These are phyloP conservation scores for Syncephalis plumigaleata DNA, from an alignment of 371 early-diverging fungal genomes.

Conservation along the genomic window DNA sequence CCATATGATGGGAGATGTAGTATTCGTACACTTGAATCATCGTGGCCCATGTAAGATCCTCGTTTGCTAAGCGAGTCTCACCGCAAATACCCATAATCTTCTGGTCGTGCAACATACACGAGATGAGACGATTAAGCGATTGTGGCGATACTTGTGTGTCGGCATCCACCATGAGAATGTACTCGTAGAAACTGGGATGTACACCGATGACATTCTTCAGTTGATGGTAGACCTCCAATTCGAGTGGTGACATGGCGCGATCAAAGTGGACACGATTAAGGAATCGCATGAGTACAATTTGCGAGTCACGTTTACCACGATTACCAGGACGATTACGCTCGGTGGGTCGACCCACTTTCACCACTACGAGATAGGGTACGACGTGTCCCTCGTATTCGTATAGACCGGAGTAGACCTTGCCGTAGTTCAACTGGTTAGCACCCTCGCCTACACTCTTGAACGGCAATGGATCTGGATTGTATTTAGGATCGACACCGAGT, in stretches of 20 bases:
- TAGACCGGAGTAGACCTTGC: conserved; percentile 94
- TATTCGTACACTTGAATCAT: conserved; percentile 99
- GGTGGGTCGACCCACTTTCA: conserved; percentile 74
- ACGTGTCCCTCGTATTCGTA: conserved; percentile 79
- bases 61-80: conserved; percentile 79
- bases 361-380: conserved; percentile 89
- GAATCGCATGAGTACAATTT: conserved; percentile 96
- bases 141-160: conserved; percentile 83
- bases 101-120: conserved; percentile 69
- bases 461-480: conserved; percentile 73
- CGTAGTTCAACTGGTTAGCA: conserved; percentile 80
- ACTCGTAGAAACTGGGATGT: conserved; percentile 74
- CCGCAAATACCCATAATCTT: conserved; percentile 88
- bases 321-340: conserved; percentile 78
- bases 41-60: conserved; percentile 84
- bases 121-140: conserved; percentile 71
- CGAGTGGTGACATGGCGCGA: conserved; percentile 77
- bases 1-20: conserved; percentile 96
- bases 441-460: conserved; percentile 88
- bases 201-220: conserved; percentile 86
- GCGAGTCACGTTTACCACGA: conserved; percentile 98
- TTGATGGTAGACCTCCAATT: conserved; percentile 84
- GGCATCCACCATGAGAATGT: conserved; percentile 90
- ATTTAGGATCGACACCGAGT: conserved; percentile 64
- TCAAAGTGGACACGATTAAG: conserved; percentile 91